Evolutionary conservation across 306 rosid species (phyloP), one percentile per base, ranked within the genome.

Genomic region (Vigna mungo): DNA sequence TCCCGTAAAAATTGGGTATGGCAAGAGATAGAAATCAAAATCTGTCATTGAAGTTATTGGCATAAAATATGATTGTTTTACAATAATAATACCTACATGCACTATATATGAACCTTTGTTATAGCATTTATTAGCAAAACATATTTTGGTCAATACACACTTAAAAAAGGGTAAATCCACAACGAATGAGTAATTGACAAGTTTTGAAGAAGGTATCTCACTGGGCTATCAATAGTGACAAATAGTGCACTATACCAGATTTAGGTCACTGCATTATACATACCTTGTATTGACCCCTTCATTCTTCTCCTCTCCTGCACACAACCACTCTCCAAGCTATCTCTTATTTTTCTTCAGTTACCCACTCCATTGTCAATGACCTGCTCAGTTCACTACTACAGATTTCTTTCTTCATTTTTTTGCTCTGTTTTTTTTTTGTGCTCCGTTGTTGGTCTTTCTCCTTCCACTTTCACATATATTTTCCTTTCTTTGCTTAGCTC

Each of bases 1-100:
- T 32, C 53, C 21, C 9, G 21, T 75, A 13, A 49, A 8, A 1
- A 36, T 21, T 4, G 51, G 17, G 53, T 11, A 18, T 32, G 71
- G 32, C 9, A 62, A 75, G 79, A 44, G 36, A 67, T 20, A 16
- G 7, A 71, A 68, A 44, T 56, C 58, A 78, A 68, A 56, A 56
- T 46, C 69, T 44, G 13, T 78, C 27, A 56, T 78, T 68, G 41
- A 15, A 60, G 17, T 30, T 77, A 16, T 54, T 41, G 32, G 44
- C 75, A 77, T 25, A 36, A 41, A 17, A 17, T 67, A 54, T 13
- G 34, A 77, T 67, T 54, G 68, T 34, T 18, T 67, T 27, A 18
- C 59, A 68, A 27, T 27, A 15, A 30, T 30, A 60, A 16, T 66
- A 67, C 68, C 44, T 43, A 55, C 39, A 44, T 55, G 69, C 68